phyloP scores from a whole-genome alignment of 139 green algal genomes.

The Auxenochlorella pyrenoidosa region DNA sequence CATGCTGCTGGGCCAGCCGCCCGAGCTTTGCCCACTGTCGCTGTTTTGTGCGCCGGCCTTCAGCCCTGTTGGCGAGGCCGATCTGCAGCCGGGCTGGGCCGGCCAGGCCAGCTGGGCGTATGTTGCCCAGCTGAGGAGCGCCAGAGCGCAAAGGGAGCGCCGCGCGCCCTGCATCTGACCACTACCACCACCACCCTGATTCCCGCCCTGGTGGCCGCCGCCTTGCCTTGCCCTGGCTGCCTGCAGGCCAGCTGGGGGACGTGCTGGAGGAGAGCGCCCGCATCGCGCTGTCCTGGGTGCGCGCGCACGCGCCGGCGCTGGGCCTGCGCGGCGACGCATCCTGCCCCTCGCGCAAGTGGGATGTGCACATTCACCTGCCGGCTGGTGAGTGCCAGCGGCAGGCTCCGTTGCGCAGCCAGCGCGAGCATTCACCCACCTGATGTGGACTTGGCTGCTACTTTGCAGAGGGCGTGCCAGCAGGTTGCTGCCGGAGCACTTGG shows the following conservation, averaged over 20 bases:
- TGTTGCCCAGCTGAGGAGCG: no score
- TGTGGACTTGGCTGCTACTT: not conserved
- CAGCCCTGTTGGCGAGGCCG: no score
- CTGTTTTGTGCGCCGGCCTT: no score
- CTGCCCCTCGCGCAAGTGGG: slow-evolving; percentile 34
- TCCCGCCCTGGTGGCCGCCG: no score
- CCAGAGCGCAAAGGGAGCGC: no score
- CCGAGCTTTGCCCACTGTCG: no score
- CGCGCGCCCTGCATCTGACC: no score
- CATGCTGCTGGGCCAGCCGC: not conserved
- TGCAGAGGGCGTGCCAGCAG: not conserved
- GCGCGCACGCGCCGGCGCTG: slow-evolving; percentile 55
- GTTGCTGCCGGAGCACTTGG: not conserved
- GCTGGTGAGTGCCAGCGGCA: slow-evolving; percentile 41
- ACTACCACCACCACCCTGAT: no score
- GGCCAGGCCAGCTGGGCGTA: no score
- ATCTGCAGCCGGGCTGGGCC: no score
- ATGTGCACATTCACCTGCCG: slow-evolving; percentile 96
- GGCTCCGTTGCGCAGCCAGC: no score
- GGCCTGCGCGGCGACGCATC: slow-evolving; percentile 14
- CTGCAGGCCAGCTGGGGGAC: slow-evolving; percentile 88
- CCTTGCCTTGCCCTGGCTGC: not conserved
- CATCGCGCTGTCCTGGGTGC: slow-evolving; percentile 93
- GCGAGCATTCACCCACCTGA: not conserved
- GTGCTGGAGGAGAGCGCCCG: slow-evolving; percentile 93